phyloP scores from a whole-genome alignment of 1,284 basidiomycete species.

The Puccinia novopanici region DNA sequence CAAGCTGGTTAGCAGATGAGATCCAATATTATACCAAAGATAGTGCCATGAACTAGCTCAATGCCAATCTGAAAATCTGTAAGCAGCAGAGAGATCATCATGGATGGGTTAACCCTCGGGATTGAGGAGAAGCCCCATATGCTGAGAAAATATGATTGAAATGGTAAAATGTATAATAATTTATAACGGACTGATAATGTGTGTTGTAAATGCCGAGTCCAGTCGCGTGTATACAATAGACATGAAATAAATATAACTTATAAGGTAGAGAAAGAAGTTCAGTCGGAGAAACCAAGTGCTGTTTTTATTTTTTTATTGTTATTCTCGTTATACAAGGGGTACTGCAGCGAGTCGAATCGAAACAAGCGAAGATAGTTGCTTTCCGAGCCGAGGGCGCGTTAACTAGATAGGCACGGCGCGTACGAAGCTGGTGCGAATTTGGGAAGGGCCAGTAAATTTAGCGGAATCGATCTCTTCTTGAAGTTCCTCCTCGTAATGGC shows the following conservation, averaged over 20 bases:
- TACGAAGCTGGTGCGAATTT: not conserved
- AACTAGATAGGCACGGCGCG: constrained; percentile 3
- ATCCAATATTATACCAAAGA: too few species aligned
- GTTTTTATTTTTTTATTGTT: not conserved
- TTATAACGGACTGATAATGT: not conserved
- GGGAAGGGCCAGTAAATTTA: not conserved
- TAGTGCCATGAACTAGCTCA: too few species aligned
- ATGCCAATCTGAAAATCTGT: too few species aligned
- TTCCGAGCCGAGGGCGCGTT: not conserved
- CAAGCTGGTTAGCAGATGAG: too few species aligned
- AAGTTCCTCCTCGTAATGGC: not conserved
- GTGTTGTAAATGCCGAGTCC: constrained; percentile 26
- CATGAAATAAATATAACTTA: not conserved
- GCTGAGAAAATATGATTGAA: too few species aligned
- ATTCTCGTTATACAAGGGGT: constrained; percentile 7
- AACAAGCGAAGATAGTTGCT: not conserved
- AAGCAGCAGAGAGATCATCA: too few species aligned
- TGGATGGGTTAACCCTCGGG: too few species aligned
- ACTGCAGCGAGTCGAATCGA: not conserved
- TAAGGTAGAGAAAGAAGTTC: not conserved
- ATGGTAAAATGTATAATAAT: constrained; percentile 3
- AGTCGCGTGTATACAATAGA: not conserved
- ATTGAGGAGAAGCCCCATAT: not conserved
- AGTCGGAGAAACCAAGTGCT: too few species aligned
- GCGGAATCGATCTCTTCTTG: not conserved